Evolutionary conservation across 768 basidiomycete genomes (phyloP).

Genomic region (Amanita molliuscula): DNA sequence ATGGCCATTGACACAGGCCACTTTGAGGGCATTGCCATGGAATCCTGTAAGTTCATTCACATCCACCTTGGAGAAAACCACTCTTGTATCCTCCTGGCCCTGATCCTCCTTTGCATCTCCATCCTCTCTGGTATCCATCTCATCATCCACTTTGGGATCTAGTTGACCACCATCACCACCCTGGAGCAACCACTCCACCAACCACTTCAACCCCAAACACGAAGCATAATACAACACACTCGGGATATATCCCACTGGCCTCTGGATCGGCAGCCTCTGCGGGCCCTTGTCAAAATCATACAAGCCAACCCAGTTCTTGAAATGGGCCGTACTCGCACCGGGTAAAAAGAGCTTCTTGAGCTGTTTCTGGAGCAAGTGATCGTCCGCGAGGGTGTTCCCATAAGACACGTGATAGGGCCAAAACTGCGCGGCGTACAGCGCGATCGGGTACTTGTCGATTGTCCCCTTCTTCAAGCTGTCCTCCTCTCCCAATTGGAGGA

Average conservation of each 20-base stretch:
- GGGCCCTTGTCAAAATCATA: conserved; percentile 1
- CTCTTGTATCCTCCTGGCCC: no score
- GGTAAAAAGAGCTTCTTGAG: not conserved
- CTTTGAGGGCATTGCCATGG: not conserved
- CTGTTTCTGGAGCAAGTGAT: not conserved
- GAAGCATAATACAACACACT: conserved; percentile 1
- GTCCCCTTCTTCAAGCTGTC: not conserved
- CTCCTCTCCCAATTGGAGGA: not conserved
- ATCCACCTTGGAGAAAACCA: no score
- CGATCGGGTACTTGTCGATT: not conserved
- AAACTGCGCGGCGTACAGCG: not conserved
- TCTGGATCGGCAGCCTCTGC: not conserved
- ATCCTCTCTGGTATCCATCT: no score
- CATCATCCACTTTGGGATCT: no score
- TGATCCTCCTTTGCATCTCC: no score
- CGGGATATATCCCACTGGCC: not conserved
- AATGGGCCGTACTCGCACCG: not conserved
- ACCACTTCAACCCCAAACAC: not conserved
- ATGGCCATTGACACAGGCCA: not conserved
- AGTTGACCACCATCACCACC: not conserved
- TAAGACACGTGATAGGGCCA: not conserved
- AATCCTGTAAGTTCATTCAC: not conserved
- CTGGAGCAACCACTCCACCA: not conserved
- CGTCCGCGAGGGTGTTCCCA: not conserved
- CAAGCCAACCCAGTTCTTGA: not conserved